phyloP scores from a whole-genome alignment of 768 basidiomycete species.

The Lactifluus echinatus region DNA sequence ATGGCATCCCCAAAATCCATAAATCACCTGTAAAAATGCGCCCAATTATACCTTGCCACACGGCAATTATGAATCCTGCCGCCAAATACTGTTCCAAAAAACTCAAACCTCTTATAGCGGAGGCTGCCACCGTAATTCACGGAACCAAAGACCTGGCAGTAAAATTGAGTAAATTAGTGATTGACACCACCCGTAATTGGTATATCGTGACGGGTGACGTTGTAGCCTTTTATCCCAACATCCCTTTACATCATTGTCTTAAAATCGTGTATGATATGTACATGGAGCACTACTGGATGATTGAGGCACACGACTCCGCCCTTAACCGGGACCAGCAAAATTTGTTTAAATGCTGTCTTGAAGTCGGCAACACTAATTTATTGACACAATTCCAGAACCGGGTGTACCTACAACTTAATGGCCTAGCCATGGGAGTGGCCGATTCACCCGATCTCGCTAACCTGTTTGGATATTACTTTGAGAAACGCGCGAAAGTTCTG shows the following conservation, averaged over 20 bases:
- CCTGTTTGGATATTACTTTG: slow-evolving; percentile 25
- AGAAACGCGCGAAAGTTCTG: slow-evolving; percentile 7
- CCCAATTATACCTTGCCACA: background rate
- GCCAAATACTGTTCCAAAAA: background rate
- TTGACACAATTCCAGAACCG: no score
- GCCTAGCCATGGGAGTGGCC: slow-evolving; percentile 18
- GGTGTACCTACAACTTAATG: no score
- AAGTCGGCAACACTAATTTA: no score
- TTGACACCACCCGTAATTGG: background rate
- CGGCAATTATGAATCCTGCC: background rate
- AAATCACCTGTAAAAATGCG: background rate
- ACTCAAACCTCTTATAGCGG: background rate
- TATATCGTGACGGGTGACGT: background rate
- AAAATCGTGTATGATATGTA: background rate
- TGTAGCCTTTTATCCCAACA: background rate
- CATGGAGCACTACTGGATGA: background rate
- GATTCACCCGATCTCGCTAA: slow-evolving; percentile 28
- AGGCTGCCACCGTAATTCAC: background rate
- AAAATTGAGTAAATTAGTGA: background rate
- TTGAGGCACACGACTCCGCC: no score
- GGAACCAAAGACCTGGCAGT: background rate
- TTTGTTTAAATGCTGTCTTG: no score
- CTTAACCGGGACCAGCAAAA: no score
- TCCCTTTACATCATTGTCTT: background rate
- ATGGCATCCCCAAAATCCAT: background rate